Percentiles rank a stretch among this genome's conserved stretches.
These are phyloP conservation scores for Pythium monospermum DNA, from an alignment of 352 stramenopile species.

Conservation along the genomic window DNA sequence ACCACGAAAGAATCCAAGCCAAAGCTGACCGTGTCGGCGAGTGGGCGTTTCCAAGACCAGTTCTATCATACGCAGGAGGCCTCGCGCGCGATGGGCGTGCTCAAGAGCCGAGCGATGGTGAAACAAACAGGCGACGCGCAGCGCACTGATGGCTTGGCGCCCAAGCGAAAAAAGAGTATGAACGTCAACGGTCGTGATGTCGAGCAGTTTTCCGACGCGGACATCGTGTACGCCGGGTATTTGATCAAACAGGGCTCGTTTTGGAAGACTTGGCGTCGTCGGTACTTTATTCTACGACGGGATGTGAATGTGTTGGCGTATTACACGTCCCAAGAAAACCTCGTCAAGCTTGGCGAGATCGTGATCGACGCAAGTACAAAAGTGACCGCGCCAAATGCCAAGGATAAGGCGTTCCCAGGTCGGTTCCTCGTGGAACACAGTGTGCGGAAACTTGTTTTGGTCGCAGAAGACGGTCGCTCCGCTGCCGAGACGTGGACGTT, in stretches of 20 bases:
- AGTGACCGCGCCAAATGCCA: conserved; percentile 43
- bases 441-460: conserved; percentile 62
- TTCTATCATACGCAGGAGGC: conserved; percentile 81
- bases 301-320: conserved; percentile 75
- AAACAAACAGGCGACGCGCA: conserved; percentile 35
- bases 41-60: conserved; percentile 80
- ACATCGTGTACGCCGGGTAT: conserved; percentile 77
- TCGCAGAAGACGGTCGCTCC: conserved; percentile 47
- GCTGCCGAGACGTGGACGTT: conserved; percentile 63
- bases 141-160: conserved; percentile 10
- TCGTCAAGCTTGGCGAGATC: conserved; percentile 82
- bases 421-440: conserved; percentile 69
- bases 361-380: conserved; percentile 57
- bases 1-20: conserved; percentile 30
- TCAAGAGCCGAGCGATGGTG: conserved; percentile 71
- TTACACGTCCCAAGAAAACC: conserved; percentile 69
- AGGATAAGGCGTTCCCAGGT: conserved; percentile 36
- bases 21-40: conserved; percentile 74
- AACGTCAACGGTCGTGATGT: conserved; percentile 74
- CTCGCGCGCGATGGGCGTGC: conserved; percentile 70
- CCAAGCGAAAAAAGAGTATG: conserved; percentile 44
- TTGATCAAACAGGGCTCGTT: conserved; percentile 85
- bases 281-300: conserved; percentile 80
- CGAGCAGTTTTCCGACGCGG: conserved; percentile 82
- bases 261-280: conserved; percentile 80